Evolutionary conservation across 441 rosid species (phyloP).

Genomic region (Omphalea diandra): DNA sequence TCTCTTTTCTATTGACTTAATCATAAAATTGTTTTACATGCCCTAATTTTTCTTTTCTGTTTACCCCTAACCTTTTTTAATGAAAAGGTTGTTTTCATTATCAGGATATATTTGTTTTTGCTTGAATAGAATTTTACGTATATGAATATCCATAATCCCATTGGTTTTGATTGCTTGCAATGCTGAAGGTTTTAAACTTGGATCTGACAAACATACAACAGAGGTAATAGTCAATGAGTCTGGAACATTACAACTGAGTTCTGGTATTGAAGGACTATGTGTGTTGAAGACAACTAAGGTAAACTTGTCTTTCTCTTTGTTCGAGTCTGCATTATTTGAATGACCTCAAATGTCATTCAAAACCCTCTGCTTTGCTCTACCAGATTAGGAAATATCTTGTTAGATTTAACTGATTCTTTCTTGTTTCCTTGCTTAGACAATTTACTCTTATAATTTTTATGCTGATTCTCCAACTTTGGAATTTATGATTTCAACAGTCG

Average conservation of each 20-base stretch:
- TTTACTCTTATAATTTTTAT: slow-evolving; percentile 3
- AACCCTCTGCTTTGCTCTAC: neutral
- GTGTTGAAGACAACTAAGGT: slow-evolving; percentile 91
- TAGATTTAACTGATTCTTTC: neutral
- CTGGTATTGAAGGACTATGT: slow-evolving; percentile 71
- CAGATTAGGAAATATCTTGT: neutral
- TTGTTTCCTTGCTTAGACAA: neutral
- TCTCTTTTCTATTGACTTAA: neutral
- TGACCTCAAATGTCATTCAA: slow-evolving; percentile 2
- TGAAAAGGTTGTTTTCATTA: neutral
- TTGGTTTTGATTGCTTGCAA: neutral
- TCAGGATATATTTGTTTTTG: neutral
- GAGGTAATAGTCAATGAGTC: slow-evolving; percentile 67
- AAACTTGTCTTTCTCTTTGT: slow-evolving; percentile 19
- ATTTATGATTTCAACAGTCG: slow-evolving; percentile 55
- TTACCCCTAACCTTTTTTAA: too few species aligned
- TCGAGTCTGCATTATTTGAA: slow-evolving; percentile 7
- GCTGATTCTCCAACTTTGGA: slow-evolving; percentile 3
- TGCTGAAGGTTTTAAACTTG: slow-evolving; percentile 80
- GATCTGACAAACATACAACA: slow-evolving; percentile 77
- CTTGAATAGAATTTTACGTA: neutral
- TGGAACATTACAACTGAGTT: slow-evolving; percentile 56
- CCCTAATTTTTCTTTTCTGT: neutral
- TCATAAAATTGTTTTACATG: neutral
- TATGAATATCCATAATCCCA: neutral